Evolutionary conservation across 2,329 filamentous ascomycete species (phyloP), one percentile per base, ranked within the genome.

Genomic region (Shiraia sp.): DNA sequence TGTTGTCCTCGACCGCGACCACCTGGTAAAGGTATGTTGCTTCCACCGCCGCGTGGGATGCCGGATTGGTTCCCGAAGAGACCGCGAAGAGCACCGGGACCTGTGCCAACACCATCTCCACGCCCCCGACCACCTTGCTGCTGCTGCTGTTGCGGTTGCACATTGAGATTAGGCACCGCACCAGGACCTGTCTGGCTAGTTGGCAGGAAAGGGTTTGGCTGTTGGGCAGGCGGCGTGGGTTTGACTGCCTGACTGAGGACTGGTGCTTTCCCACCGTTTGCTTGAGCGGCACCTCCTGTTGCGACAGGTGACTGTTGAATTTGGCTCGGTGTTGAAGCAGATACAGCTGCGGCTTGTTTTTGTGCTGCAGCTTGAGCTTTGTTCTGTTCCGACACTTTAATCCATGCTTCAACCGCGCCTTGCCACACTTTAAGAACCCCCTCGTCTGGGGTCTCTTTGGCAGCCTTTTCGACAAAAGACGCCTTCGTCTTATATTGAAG

Each of bases 351-450:
- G 24, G 51, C 15, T 25, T 40, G 42, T 30, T 44, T 14, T 35
- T 40, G 27, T n/a, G 39, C 22, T 10, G 32, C 17, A 32, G 57
- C 40, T 10, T 52, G 57, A 28, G 62, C 38, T 14, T 47, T 37
- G 2, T 38, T 36, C 26, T 36, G 42, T 30, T 75, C 66, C 63
- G 82, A 86, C 9, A 82, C 79, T 38, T 72, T 75, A 70, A 92
- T 91, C 0, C 87, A 90, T 36, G 87, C 74, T 50, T 86, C 83
- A 70, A 92, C 90, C 0, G 87, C 90, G 39, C 88, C 73, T 49
- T 86, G 83, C 88, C 89, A 96, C 0, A 96, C 91, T 68, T 96
- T 90, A 8, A 75, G 81, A 3, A 97, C 90, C 0, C 90, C 82
- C 63, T 83, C 85, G 57, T 92, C 79, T 0, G 92, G 92, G 1